These are phyloP conservation scores for Salix arbutifolia DNA, from an alignment of 345 rosid genomes.

Conservation along the genomic window DNA sequence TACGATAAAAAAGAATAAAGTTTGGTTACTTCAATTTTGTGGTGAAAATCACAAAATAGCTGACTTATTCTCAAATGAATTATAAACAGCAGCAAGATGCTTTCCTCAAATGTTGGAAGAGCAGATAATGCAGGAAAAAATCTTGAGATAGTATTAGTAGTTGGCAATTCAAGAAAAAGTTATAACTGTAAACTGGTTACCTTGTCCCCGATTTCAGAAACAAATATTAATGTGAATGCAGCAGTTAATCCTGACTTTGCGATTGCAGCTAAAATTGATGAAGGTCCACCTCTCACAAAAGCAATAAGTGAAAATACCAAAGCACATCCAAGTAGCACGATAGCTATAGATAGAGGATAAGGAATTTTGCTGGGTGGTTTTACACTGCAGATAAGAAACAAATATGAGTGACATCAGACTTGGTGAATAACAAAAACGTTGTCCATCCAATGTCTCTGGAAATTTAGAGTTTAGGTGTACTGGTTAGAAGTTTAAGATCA, in stretches of 20 bases:
- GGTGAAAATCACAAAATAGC: neutral
- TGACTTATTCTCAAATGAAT: neutral
- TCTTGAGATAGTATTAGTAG: neutral
- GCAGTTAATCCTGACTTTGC: slow-evolving; percentile 97
- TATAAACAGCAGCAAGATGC: neutral
- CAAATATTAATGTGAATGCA: slow-evolving; percentile 90
- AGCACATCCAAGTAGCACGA: slow-evolving; percentile 69
- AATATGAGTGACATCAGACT: slow-evolving; percentile 1
- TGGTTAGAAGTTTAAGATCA: neutral
- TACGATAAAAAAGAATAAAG: neutral
- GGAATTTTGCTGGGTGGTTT: slow-evolving; percentile 58
- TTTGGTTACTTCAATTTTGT: neutral
- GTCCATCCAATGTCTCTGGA: neutral
- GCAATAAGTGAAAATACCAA: slow-evolving; percentile 64
- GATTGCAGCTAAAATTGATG: slow-evolving; percentile 69
- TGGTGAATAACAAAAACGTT: neutral
- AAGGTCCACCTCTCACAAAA: slow-evolving; percentile 69
- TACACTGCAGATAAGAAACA: slow-evolving; percentile 50
- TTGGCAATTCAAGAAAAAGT: neutral
- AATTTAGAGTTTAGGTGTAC: neutral
- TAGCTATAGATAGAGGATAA: slow-evolving; percentile 67
- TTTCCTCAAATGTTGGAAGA: neutral
- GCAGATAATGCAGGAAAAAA: neutral
- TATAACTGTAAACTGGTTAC: slow-evolving; percentile 29
- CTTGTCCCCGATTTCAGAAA: slow-evolving; percentile 99